Evolutionary conservation across 192 early-diverging fungal genomes (phyloP), one percentile per base, ranked within the genome.

Genomic region (Podila epigama): DNA sequence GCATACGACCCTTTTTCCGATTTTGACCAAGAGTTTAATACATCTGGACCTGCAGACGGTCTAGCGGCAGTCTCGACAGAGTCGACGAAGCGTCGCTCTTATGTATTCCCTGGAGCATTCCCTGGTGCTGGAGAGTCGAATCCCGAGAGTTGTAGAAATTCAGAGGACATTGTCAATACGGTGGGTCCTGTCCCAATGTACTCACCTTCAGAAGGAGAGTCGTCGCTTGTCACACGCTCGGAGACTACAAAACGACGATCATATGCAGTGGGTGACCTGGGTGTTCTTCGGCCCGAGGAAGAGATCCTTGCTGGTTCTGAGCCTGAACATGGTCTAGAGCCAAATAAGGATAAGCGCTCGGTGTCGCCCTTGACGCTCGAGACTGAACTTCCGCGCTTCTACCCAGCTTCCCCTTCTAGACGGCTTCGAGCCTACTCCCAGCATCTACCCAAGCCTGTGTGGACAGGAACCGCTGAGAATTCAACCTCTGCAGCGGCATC

Each of bases 111-210:
- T 4, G 73, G 73, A 12, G 73, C 73, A 13, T 77, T 77, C 29
- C 73, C 73, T 6, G 73, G 73, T 36, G 35, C 25, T 48, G 44
- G 44, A 1, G 44, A 18, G 9, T 22, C 44, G n/a, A 18, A 48
- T 22, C 44, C 44, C 15, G 44, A 48, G 20, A 22, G 25, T 48
- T 4, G 20, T n/a, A n/a, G n/a, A n/a, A n/a, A n/a, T n/a, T n/a
- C n/a, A n/a, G n/a, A n/a, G n/a, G n/a, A n/a, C n/a, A n/a, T n/a
- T n/a, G n/a, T n/a, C n/a, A n/a, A n/a, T n/a, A n/a, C n/a, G n/a
- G n/a, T n/a, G n/a, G n/a, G n/a, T n/a, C n/a, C n/a, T 48, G 66
- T 77, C 0, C 73, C 73, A 5, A 77, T 77, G 73, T 77, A 77
- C 40, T 54, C 73, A 28, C 60, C 66, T 7, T 63, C 61, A 20